phyloP scores from a whole-genome alignment of 78 protist species.

The Isochrysis galbana region DNA sequence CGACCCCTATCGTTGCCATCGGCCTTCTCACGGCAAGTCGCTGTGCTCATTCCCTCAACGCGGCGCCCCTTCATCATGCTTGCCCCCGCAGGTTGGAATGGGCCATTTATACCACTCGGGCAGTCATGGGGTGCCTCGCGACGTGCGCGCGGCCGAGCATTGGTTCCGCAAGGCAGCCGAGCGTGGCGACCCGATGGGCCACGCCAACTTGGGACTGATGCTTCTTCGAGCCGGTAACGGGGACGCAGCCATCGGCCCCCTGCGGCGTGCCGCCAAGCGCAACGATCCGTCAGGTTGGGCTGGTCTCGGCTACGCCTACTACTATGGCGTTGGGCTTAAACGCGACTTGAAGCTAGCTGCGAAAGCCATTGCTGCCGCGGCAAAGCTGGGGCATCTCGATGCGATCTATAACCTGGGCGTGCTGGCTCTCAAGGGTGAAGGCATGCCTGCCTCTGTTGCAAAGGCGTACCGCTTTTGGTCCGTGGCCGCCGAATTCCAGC shows the following conservation, averaged over 20 bases:
- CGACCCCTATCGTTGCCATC: too few species aligned
- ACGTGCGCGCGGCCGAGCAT: not conserved
- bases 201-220: not conserved
- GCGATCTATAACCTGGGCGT: not conserved
- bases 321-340: not conserved
- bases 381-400: not conserved
- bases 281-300: not conserved
- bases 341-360: not conserved
- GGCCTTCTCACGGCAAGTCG: too few species aligned
- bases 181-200: not conserved
- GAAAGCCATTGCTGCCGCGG: not conserved
- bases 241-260: not conserved
- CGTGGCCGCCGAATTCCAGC: not conserved
- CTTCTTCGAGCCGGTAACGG: not conserved
- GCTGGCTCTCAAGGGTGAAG: not conserved
- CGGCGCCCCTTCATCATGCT: too few species aligned
- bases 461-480: not conserved
- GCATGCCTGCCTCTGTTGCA: not conserved
- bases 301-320: not conserved
- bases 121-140: conserved; percentile 5
- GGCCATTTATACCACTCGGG: not conserved
- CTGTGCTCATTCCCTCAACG: too few species aligned
- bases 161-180: not conserved
- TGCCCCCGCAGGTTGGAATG: too few species aligned
- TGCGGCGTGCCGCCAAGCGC: not conserved